Evolutionary conservation across 306 rosid genomes (phyloP).

Genomic region (Styphnolobium japonicum): DNA sequence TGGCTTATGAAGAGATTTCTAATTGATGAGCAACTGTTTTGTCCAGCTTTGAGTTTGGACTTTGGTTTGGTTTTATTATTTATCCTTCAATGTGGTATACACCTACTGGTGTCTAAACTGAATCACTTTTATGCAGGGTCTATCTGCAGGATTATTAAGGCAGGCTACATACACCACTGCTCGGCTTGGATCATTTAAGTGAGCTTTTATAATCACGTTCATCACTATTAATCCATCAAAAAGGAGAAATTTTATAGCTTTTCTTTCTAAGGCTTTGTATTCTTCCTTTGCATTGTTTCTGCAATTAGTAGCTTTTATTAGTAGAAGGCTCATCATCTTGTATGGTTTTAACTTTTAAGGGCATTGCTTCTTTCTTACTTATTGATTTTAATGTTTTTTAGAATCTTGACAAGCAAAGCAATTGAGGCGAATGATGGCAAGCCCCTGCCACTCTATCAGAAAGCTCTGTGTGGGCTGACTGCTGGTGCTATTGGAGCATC

Average conservation of each 20-base stretch:
- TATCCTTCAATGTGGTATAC: background rate
- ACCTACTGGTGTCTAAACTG: constrained; percentile 18
- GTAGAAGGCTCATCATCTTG: background rate
- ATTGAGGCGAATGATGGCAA: constrained; percentile 96
- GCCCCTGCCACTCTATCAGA: constrained; percentile 97
- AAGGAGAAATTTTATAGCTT: background rate
- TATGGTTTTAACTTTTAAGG: background rate
- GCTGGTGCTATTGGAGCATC: constrained; percentile 98
- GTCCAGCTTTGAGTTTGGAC: background rate
- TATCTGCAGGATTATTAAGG: constrained; percentile 93
- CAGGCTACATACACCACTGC: constrained; percentile 99
- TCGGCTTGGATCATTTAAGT: constrained; percentile 94
- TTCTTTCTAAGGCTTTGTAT: background rate
- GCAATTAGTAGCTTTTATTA: background rate
- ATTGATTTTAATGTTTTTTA: constrained; percentile 11
- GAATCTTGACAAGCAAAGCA: constrained; percentile 87
- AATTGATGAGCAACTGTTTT: background rate
- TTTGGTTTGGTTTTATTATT: background rate
- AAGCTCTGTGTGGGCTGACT: constrained; percentile 95
- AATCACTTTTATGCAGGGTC: constrained; percentile 61
- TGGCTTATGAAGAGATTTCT: background rate
- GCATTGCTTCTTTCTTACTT: background rate
- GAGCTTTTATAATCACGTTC: constrained; percentile 30
- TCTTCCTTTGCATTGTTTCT: background rate
- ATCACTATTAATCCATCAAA: background rate